phyloP scores from a whole-genome alignment of 768 basidiomycete species.

The Xerocomus brunneocitrinus region DNA sequence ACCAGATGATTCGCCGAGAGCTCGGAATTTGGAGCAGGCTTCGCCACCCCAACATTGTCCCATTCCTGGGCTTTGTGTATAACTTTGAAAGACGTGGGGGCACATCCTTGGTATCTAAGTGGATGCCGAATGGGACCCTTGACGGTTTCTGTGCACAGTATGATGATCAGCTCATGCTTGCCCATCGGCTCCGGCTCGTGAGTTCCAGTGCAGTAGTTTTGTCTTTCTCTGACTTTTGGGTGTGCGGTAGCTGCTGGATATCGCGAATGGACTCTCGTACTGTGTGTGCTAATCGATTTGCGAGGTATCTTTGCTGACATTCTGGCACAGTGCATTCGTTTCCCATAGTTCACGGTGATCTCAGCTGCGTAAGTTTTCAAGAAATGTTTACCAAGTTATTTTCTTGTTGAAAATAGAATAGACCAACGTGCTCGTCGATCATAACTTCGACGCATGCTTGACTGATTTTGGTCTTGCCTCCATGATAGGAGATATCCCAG shows the following conservation, averaged over 20 bases:
- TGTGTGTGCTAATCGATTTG: background rate
- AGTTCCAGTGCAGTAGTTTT: conserved; percentile 3
- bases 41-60: conserved; percentile 19
- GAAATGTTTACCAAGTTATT: background rate
- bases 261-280: conserved; percentile 9
- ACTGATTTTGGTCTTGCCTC: conserved; percentile 42
- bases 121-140: conserved; percentile 26
- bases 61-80: conserved; percentile 17
- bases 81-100: conserved; percentile 19
- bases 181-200: background rate
- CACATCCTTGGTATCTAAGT: conserved; percentile 24
- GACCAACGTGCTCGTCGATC: conserved; percentile 11
- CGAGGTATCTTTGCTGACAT: background rate
- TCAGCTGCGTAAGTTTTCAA: conserved; percentile 5
- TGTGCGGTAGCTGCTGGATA: conserved; percentile 9
- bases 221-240: conserved; percentile 21
- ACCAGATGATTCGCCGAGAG: conserved; percentile 20
- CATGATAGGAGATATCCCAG: conserved; percentile 1
- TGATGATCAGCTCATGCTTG: background rate
- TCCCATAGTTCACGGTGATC: conserved; percentile 11
- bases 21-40: conserved; percentile 23
- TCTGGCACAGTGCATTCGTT: conserved; percentile 7
- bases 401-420: background rate
- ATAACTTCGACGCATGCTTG: conserved; percentile 31
- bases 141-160: conserved; percentile 11